Percentiles rank a stretch among this genome's conserved stretches.
Evolutionary conservation across 768 basidiomycete genomes (phyloP).

Genomic region (Mycena filopes): DNA sequence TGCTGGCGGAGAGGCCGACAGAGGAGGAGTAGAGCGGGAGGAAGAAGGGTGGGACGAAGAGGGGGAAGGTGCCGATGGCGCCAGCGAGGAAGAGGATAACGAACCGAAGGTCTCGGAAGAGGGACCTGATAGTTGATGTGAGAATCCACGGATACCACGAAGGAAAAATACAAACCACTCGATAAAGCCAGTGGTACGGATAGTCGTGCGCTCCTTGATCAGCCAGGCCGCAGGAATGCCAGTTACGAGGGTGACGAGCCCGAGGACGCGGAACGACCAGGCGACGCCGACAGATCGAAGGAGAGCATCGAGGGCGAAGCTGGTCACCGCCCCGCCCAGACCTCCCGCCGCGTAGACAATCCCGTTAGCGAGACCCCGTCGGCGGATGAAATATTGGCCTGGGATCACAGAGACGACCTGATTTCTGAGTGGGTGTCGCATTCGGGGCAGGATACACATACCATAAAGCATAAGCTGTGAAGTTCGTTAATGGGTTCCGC

Average conservation of each 20-base stretch:
- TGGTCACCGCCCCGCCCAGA: constrained; percentile 42
- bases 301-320: constrained; percentile 41
- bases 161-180: constrained; percentile 6
- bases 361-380: constrained; percentile 45
- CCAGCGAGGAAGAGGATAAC: constrained; percentile 43
- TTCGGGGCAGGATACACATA: background rate
- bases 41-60: constrained; percentile 50
- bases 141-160: background rate
- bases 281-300: constrained; percentile 40
- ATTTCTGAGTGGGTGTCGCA: background rate
- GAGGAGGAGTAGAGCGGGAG: constrained; percentile 47
- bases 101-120: constrained; percentile 42
- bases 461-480: constrained; percentile 36
- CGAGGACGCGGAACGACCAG: constrained; percentile 46
- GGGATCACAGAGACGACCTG: constrained; percentile 37
- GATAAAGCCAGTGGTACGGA: constrained; percentile 38
- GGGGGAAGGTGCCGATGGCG: constrained; percentile 47
- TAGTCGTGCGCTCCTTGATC: constrained; percentile 28
- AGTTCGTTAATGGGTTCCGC: background rate
- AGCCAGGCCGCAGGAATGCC: constrained; percentile 42
- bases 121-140: constrained; percentile 31
- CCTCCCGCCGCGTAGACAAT: constrained; percentile 40
- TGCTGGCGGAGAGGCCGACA: constrained; percentile 35
- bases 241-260: constrained; percentile 37
- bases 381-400: constrained; percentile 44